These are phyloP conservation scores for Rugonectria rugulosa DNA, from an alignment of 2,329 filamentous ascomycete genomes.

Conservation along the genomic window DNA sequence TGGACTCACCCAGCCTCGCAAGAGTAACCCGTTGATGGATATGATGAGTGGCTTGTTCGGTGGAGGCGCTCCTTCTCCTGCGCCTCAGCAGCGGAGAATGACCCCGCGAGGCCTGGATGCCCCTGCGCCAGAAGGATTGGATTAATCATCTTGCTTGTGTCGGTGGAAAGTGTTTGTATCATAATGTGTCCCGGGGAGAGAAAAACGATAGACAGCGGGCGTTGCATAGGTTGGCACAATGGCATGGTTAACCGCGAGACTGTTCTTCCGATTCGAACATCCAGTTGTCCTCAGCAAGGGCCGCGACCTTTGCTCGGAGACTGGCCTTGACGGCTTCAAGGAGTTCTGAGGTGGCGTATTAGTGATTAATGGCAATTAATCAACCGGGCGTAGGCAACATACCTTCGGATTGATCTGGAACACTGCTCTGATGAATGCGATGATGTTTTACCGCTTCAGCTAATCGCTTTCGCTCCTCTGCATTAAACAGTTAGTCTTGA, in stretches of 20 bases:
- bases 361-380: constrained; percentile 13
- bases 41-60: constrained; percentile 98
- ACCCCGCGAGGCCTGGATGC: constrained; percentile 54
- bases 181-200: constrained; percentile 31
- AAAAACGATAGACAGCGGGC: constrained; percentile 38
- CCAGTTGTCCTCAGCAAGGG: constrained; percentile 85
- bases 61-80: constrained; percentile 66
- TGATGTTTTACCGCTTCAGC: constrained; percentile 69
- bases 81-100: constrained; percentile 48
- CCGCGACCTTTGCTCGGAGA: constrained; percentile 74
- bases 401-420: constrained; percentile 73
- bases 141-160: constrained; percentile 48
- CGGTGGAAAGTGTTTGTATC: constrained; percentile 31
- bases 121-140: constrained; percentile 66
- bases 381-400: constrained; percentile 33
- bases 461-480: constrained; percentile 67
- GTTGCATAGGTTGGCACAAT: constrained; percentile 30
- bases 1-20: constrained; percentile 83
- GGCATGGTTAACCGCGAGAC: constrained; percentile 43
- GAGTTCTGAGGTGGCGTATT: constrained; percentile 61
- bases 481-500: constrained; percentile 7
- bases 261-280: constrained; percentile 81
- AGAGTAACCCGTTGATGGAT: constrained; percentile 92
- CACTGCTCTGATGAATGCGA: constrained; percentile 60
- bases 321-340: constrained; percentile 74